These are phyloP conservation scores for Cephalotrichum gorgonifer DNA, from an alignment of 2,329 filamentous ascomycete genomes.

Conservation along the genomic window DNA sequence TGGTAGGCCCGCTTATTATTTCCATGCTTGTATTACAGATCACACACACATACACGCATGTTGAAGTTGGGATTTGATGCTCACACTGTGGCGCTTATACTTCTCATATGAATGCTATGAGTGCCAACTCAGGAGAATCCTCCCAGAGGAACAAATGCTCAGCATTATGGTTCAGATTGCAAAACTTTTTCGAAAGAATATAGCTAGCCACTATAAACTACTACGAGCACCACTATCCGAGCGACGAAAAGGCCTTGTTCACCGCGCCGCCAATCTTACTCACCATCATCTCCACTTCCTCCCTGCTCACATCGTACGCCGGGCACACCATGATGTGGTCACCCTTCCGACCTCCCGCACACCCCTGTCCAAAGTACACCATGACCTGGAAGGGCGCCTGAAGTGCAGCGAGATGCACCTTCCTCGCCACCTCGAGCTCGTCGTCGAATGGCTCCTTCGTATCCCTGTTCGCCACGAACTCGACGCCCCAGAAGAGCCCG, in stretches of 20 bases:
- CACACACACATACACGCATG: too few species aligned
- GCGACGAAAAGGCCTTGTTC: not conserved
- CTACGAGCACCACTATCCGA: too few species aligned
- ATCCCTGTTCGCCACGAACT: conserved; percentile 28
- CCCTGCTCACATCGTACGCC: conserved; percentile 50
- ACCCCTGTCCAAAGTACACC: conserved; percentile 55
- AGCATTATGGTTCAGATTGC: too few species aligned
- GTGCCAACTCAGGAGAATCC: too few species aligned
- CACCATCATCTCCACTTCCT: conserved; percentile 1
- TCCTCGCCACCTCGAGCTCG: not conserved
- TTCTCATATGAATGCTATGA: too few species aligned
- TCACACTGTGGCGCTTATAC: too few species aligned
- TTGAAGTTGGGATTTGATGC: too few species aligned
- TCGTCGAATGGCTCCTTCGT: conserved; percentile 22
- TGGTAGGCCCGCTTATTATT: too few species aligned
- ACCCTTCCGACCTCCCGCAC: conserved; percentile 47
- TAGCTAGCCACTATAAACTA: too few species aligned
- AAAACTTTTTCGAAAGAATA: too few species aligned
- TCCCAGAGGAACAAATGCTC: not conserved
- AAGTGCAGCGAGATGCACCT: not conserved
- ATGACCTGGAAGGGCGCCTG: conserved; percentile 14
- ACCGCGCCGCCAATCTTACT: not conserved
- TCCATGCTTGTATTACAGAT: too few species aligned
- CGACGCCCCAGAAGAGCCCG: conserved; percentile 40
- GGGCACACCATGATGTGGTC: conserved; percentile 64